Percentiles rank a stretch among this genome's conserved stretches.
These are phyloP conservation scores for Aspergillus kassunensis DNA, from an alignment of 495 filamentous ascomycete genomes.

Conservation along the genomic window DNA sequence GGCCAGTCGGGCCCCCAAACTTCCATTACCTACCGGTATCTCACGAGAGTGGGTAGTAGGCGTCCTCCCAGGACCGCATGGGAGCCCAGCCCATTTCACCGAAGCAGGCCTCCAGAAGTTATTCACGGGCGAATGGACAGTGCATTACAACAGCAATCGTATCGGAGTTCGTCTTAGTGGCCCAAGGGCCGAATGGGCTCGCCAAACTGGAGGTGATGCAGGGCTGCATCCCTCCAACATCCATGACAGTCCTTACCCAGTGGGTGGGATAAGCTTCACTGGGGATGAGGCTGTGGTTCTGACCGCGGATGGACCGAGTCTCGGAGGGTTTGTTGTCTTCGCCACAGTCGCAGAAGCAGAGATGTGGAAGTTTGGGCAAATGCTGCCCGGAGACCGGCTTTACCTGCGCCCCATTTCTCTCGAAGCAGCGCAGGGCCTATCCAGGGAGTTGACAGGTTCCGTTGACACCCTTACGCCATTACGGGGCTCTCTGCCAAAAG, in stretches of 20 bases:
- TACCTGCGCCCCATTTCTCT: constrained; percentile 1
- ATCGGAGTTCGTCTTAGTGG: constrained; percentile 19
- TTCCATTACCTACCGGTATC: neutral
- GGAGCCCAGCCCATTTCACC: constrained; percentile 43
- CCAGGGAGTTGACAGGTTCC: neutral
- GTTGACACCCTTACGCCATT: neutral
- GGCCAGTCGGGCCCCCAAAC: neutral
- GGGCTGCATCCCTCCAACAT: constrained; percentile 21
- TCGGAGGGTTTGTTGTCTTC: constrained; percentile 19
- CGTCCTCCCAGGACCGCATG: constrained; percentile 54
- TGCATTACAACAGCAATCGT: constrained; percentile 18
- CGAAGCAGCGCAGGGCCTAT: neutral
- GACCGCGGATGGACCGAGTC: constrained; percentile 17
- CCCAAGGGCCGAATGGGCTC: constrained; percentile 15
- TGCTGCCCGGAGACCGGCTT: constrained; percentile 15
- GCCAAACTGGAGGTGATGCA: constrained; percentile 16
- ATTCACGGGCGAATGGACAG: constrained; percentile 24
- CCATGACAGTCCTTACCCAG: constrained; percentile 18
- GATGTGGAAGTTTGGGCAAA: constrained; percentile 23
- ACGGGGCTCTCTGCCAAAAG: too few relatives aligned
- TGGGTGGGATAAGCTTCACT: constrained; percentile 19
- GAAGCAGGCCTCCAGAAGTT: constrained; percentile 34
- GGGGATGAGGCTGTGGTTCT: constrained; percentile 21
- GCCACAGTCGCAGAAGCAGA: constrained; percentile 15
- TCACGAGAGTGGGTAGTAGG: constrained; percentile 39